These are phyloP conservation scores for Arctium lappa DNA, from an alignment of 129 eudicot species.

Conservation along the genomic window DNA sequence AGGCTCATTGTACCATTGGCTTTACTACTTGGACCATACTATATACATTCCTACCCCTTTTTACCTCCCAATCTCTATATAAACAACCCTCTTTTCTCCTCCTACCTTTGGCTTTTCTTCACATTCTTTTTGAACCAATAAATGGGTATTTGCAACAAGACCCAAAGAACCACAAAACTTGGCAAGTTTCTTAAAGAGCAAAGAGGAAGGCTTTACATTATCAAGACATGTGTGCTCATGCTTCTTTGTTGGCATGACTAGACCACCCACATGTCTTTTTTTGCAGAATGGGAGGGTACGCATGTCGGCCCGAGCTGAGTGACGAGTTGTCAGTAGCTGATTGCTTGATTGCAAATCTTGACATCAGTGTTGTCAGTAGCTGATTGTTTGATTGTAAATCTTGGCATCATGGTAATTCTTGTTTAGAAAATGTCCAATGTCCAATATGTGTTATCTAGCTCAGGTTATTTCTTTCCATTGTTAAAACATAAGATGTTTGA, in stretches of 20 bases:
- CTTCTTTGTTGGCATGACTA: conserved; percentile 40
- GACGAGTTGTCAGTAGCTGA: background rate
- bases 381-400: background rate
- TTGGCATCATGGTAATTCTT: background rate
- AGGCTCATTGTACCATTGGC: conserved; percentile 9
- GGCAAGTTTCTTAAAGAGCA: conserved; percentile 65
- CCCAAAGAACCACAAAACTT: conserved; percentile 33
- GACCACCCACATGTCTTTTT: background rate
- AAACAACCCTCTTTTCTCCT: conserved; percentile 3
- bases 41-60: background rate
- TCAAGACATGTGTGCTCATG: conserved; percentile 63
- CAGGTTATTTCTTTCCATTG: background rate
- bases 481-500: background rate
- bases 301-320: background rate
- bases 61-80: background rate
- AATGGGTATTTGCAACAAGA: conserved; percentile 21
- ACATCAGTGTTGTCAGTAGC: background rate
- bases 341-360: background rate
- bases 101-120: background rate
- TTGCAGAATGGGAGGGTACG: background rate
- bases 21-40: conserved; percentile 28
- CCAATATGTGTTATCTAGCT: background rate
- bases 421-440: background rate
- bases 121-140: conserved; percentile 1
- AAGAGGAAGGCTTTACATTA: conserved; percentile 64